Percentiles rank a stretch among this genome's conserved stretches.
phyloP scores from a whole-genome alignment of 306 rosid species.

The Spatholobus suberectus region DNA sequence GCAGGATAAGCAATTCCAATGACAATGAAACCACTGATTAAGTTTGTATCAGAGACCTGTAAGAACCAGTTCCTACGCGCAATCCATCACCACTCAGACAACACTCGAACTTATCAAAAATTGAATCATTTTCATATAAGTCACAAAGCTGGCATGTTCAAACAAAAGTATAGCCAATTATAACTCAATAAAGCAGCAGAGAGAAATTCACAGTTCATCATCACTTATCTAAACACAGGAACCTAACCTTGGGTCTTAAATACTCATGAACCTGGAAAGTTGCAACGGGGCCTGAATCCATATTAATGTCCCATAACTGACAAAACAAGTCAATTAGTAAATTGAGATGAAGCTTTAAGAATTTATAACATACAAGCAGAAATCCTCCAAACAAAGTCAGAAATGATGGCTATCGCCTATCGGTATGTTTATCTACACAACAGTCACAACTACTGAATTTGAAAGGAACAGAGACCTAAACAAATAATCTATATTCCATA shows the following conservation, averaged over 20 bases:
- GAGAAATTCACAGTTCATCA: slow-evolving; percentile 8
- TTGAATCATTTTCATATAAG: slow-evolving; percentile 94
- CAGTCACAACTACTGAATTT: neutral
- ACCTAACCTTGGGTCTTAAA: slow-evolving; percentile 90
- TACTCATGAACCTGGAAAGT: slow-evolving; percentile 98
- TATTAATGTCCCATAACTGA: slow-evolving; percentile 99
- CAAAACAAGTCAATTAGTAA: slow-evolving; percentile 44
- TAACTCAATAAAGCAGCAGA: slow-evolving; percentile 27
- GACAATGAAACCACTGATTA: neutral
- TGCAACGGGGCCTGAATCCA: slow-evolving; percentile 96
- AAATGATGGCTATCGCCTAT: neutral
- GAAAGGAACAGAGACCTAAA: slow-evolving; percentile 21
- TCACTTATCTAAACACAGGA: slow-evolving; percentile 17
- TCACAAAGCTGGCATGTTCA: slow-evolving; percentile 81
- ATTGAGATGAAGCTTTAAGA: slow-evolving; percentile 20
- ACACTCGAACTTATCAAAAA: slow-evolving; percentile 95
- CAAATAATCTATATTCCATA: neutral
- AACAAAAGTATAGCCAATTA: slow-evolving; percentile 32
- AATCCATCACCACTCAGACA: slow-evolving; percentile 94
- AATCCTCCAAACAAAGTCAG: slow-evolving; percentile 4
- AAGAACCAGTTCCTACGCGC: slow-evolving; percentile 92
- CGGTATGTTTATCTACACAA: slow-evolving; percentile 3
- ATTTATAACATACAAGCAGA: slow-evolving; percentile 11
- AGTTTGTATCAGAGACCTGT: slow-evolving; percentile 69
- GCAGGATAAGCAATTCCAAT: slow-evolving; percentile 1